A percentile compares a stretch with the other conserved stretches of the same genome.
phyloP scores from a whole-genome alignment of 1,284 basidiomycete genomes.

The Ganoderma leucocontextum region DNA sequence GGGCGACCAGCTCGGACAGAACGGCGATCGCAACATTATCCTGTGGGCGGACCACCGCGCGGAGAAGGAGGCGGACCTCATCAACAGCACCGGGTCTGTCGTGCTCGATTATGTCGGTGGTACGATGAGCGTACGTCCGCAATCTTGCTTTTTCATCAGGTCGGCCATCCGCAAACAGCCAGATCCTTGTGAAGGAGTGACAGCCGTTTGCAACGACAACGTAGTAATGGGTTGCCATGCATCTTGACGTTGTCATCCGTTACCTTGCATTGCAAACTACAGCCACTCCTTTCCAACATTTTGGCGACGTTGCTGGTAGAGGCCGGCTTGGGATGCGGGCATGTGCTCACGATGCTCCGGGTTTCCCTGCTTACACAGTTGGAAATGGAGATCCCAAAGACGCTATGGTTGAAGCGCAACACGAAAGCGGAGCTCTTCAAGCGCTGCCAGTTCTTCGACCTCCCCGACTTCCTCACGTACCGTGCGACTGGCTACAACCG shows the following conservation, averaged over 20 bases:
- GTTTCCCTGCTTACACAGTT: conserved; percentile 56
- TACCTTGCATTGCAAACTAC: too few relatives aligned
- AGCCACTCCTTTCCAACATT: too few relatives aligned
- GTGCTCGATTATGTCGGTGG: conserved; percentile 97
- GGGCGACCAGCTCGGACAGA: conserved; percentile 66
- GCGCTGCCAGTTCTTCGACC: conserved; percentile 93
- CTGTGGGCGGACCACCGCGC: conserved; percentile 97
- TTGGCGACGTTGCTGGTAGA: too few relatives aligned
- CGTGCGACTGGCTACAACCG: conserved; percentile 83
- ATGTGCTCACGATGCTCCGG: not conserved
- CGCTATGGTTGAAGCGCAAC: conserved; percentile 94
- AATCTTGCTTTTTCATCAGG: not conserved
- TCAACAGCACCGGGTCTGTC: conserved; percentile 86
- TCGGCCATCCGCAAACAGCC: too few relatives aligned
- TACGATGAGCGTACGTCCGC: conserved; percentile 86
- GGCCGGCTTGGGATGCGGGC: not conserved
- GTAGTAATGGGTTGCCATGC: too few relatives aligned
- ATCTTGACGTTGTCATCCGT: too few relatives aligned
- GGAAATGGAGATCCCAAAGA: conserved; percentile 97
- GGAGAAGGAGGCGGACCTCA: conserved; percentile 88
- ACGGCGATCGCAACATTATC: conserved; percentile 84
- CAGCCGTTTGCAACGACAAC: too few relatives aligned
- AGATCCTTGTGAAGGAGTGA: too few relatives aligned
- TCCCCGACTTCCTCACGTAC: conserved; percentile 97
- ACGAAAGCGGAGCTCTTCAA: conserved; percentile 84